These are phyloP conservation scores for Yamadazyma diospyri DNA, from an alignment of 1,139 yeast genomes.

Conservation along the genomic window DNA sequence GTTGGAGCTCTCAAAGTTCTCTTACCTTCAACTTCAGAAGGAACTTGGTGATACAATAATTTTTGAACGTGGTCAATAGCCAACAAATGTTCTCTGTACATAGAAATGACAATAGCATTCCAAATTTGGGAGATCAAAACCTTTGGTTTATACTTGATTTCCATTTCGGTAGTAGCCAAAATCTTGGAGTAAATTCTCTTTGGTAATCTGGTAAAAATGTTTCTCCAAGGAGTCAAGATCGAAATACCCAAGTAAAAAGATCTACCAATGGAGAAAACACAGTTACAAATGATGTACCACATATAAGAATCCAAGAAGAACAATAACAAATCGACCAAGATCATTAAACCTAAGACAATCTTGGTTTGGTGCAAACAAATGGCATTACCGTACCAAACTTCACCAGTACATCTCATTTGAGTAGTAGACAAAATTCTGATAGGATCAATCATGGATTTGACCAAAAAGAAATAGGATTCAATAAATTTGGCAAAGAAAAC, in stretches of 20 bases:
- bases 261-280: constrained; percentile 93
- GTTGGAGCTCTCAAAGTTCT: constrained; percentile 98
- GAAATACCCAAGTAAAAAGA: constrained; percentile 98
- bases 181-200: constrained; percentile 97
- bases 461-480: constrained; percentile 93
- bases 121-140: constrained; percentile 96
- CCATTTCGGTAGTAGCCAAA: constrained; percentile 98
- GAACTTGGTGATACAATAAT: constrained; percentile 95
- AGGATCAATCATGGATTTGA: constrained; percentile 90
- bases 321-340: constrained; percentile 83
- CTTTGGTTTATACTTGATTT: constrained; percentile 97
- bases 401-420: constrained; percentile 67
- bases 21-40: constrained; percentile 95
- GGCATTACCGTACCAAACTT: constrained; percentile 73
- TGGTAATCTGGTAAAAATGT: constrained; percentile 94
- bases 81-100: constrained; percentile 54
- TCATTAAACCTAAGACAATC: constrained; percentile 89
- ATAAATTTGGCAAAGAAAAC: constrained; percentile 85
- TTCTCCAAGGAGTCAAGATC: constrained; percentile 98
- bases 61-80: constrained; percentile 79
- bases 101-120: constrained; percentile 63
- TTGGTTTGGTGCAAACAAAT: constrained; percentile 84
- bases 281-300: constrained; percentile 97
- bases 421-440: constrained; percentile 60
- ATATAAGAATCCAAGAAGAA: constrained; percentile 97